Evolutionary conservation across 106 monocot genomes (phyloP), one percentile per base, ranked within the genome.

Genomic region (Dioscorea zingiberensis): DNA sequence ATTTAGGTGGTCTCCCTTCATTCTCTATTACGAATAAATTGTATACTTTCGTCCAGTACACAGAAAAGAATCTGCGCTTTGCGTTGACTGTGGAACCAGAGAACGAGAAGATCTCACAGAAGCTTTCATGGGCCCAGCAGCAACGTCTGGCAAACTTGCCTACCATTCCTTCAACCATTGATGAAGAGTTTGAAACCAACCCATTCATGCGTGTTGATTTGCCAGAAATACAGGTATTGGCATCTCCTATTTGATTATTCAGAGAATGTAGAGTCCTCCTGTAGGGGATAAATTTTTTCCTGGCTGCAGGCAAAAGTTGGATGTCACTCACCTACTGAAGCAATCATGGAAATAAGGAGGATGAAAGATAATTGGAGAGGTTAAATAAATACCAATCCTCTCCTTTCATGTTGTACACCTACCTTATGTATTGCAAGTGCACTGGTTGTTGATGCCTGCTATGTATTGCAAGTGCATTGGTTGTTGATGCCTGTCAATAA

Each of bases 131-230:
- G 98, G 84, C 86, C 57, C 78, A 89, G 27, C 67, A 80, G 23
- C 93, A 93, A 58, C 76, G 77, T 4, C 49, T 78, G 59, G 64
- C 70, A 54, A 69, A 84, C 45, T 71, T 85, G 26, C 88, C 92
- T 51, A 89, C 98, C 26, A 78, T 98, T 62, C 98, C 98, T 66
- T 98, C 98, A 14, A 78, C 93, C 19, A 85, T 98, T 48, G 89
- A 53, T 47, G 92, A 92, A 63, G 98, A 98, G 61, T 73, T 89
- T 48, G 88, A 93, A 62, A 98, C 77, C 60, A 98, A 98, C 75
- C 93, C 98, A 21, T 98, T 98, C 81, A 98, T 93, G 82, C 93
- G 93, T 63, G 97, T 87, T 56, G 93, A 98, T 84, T 63, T 89
- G 44, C 82, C 84, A 21, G 80, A 86, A 25, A 75, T 98, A 75